Conservation (phyloP, 192 early-diverging fungal genomes). For the Phycomyces blakesleeanus region DNA sequence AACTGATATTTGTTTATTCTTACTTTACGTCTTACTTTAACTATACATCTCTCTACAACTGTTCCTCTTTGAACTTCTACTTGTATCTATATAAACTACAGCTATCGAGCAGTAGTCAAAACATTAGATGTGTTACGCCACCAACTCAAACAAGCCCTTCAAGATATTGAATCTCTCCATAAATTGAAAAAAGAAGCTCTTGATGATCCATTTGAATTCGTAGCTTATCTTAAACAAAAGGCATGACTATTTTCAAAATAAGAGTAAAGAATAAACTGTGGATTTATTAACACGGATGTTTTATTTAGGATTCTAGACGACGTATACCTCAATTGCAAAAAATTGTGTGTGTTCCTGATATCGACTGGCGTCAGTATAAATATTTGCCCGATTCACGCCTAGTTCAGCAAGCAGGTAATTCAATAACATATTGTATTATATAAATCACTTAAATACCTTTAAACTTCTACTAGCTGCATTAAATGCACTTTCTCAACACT, state of each 20-base stretch:
- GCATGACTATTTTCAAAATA: constrained; percentile 17
- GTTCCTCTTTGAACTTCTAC: no score
- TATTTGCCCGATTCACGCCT: constrained; percentile 26
- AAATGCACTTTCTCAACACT: constrained; percentile 8
- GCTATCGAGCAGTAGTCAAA: constrained; percentile 27
- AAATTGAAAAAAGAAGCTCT: constrained; percentile 41
- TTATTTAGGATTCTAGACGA: background rate
- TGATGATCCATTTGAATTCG: constrained; percentile 41
- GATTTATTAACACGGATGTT: background rate
- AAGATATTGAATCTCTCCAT: constrained; percentile 38
- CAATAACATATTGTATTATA: background rate
- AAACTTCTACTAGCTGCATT: background rate
- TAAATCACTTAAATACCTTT: background rate
- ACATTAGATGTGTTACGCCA: constrained; percentile 25
- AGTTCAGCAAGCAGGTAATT: constrained; percentile 26
- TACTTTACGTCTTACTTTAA: no score
- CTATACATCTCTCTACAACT: no score
- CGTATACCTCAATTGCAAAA: constrained; percentile 27
- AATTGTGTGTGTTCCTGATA: constrained; percentile 28
- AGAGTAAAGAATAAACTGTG: background rate
- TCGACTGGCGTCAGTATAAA: constrained; percentile 33
- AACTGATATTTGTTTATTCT: no score
- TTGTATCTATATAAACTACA: background rate
- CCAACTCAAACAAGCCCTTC: constrained; percentile 41
- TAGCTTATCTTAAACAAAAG: constrained; percentile 37